These are phyloP conservation scores for Cryptosporidium ryanae DNA, from an alignment of 169 alveolate species.

Conservation along the genomic window DNA sequence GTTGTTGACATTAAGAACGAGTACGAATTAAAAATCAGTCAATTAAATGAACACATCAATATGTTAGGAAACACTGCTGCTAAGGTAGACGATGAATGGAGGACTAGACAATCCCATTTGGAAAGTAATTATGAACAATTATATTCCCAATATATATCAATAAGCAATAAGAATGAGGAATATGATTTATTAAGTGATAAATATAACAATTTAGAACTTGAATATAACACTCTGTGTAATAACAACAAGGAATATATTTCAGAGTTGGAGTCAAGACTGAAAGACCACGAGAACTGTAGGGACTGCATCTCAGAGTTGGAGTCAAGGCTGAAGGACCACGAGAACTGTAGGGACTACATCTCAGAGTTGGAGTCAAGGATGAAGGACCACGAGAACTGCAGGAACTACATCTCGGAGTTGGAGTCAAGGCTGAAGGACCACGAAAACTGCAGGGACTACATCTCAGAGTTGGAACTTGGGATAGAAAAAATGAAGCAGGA, in stretches of 20 bases:
- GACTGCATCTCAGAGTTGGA: not conserved
- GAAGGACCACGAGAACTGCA: not conserved
- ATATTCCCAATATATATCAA: slow-evolving; percentile 23
- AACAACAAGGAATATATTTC: not conserved
- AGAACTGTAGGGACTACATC: not conserved
- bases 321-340: too few relatives aligned
- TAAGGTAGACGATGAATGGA: slow-evolving; percentile 66
- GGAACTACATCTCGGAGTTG: not conserved
- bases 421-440: not conserved
- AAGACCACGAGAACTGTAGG: not conserved
- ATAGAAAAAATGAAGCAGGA: not conserved
- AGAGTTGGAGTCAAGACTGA: not conserved
- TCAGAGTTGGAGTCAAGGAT: not conserved
- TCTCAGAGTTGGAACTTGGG: not conserved
- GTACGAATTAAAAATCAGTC: not conserved
- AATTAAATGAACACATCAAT: slow-evolving; percentile 15
- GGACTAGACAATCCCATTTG: slow-evolving; percentile 29
- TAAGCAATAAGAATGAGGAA: slow-evolving; percentile 27
- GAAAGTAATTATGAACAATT: slow-evolving; percentile 57
- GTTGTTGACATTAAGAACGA: slow-evolving; percentile 4
- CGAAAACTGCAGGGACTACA: not conserved
- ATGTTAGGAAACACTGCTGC: slow-evolving; percentile 12
- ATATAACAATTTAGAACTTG: not conserved
- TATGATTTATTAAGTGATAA: not conserved
- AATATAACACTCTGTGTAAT: not conserved